A percentile compares a stretch with the other conserved stretches of the same genome.
These are phyloP conservation scores for Nitzschia sp. DNA, from an alignment of 108 stramenopile species.

Conservation along the genomic window DNA sequence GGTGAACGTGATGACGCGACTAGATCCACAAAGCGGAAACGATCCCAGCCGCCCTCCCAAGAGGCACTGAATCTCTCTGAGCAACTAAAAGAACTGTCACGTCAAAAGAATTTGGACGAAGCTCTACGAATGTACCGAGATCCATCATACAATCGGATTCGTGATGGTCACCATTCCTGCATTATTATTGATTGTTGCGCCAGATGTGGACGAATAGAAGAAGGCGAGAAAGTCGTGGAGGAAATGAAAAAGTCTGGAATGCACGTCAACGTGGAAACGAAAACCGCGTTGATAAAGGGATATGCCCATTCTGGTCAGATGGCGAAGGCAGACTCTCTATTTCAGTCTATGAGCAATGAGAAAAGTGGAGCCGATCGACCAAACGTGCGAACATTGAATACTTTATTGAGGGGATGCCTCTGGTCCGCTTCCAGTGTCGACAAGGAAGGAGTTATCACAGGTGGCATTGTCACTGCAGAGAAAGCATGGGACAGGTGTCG, in stretches of 20 bases:
- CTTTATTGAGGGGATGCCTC: conserved; percentile 78
- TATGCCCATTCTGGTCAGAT: conserved; percentile 72
- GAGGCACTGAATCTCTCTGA: conserved; percentile 66
- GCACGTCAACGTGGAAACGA: conserved; percentile 51
- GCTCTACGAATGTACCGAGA: conserved; percentile 61
- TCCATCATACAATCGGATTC: conserved; percentile 42
- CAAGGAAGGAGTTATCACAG: conserved; percentile 40
- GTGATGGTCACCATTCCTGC: conserved; percentile 81
- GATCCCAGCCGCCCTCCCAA: conserved; percentile 29
- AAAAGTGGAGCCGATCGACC: conserved; percentile 26
- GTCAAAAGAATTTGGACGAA: conserved; percentile 65
- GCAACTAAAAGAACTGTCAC: conserved; percentile 59
- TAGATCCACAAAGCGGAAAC: conserved; percentile 5
- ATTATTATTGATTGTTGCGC: conserved; percentile 82
- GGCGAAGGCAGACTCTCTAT: conserved; percentile 62
- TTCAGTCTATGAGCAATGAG: conserved; percentile 48
- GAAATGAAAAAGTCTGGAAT: conserved; percentile 11
- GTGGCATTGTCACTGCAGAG: conserved; percentile 75
- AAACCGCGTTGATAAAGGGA: conserved; percentile 81
- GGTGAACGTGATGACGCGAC: too few relatives aligned
- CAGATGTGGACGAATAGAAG: conserved; percentile 70
- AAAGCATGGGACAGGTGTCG: conserved; percentile 55
- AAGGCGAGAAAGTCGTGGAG: conserved; percentile 41
- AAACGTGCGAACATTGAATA: conserved; percentile 83
- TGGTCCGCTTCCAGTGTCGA: conserved; percentile 70